Base-by-base conservation (phyloP, 2,329 filamentous ascomycete species). In the Colletotrichum higginsianum region DNA sequence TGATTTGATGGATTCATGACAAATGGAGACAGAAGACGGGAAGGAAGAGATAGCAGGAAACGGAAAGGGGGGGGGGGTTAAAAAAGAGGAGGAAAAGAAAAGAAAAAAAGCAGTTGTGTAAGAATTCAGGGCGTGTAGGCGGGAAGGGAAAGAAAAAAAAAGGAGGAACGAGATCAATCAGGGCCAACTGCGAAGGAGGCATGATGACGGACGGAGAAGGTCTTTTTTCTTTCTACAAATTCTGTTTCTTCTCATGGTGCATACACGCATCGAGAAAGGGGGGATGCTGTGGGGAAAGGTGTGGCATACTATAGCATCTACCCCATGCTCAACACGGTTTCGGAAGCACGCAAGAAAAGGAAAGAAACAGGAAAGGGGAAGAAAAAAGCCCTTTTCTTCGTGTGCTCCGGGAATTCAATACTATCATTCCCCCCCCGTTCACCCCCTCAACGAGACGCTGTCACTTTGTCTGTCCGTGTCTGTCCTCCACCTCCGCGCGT, bases 1-100 rank as follows among this genome's bases (percentile, higher is more conserved):
- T 56, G 73, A 74, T 44, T 46, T 58, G 40, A 58, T 42, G 56
- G 21, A 40, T 46, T 44, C 21, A 58, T 56, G 53, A 56, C 53
- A 8, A 30, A 18, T 30, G 4, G 30, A 38, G 30, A 30, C 30
- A 7, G 30, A 30, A 35, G 52, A 11, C 8, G n/a, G 18, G 30
- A 38, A 11, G 30, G 35, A 13, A 35, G 3, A 53, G 11, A 30
- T n/a, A 47, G n/a, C 16, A 21, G 7, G 30, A 30, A 55, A 7
- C 2, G 15, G 5, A n/a, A 26, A n/a, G 15, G 40, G n/a, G 18
- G 8, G 7, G n/a, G n/a, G 16, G 38, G 35, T 40, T 38, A 26
- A 23, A 56, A 16, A 56, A 11, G n/a, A 52, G 15, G 26, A n/a
- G 44, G 12, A 42, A 52, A 12, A 47, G 23, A 21, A 26, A n/a